Evolutionary conservation across 768 basidiomycete genomes (phyloP), one percentile per base, ranked within the genome.

Genomic region (Xanthoconium stramineum): DNA sequence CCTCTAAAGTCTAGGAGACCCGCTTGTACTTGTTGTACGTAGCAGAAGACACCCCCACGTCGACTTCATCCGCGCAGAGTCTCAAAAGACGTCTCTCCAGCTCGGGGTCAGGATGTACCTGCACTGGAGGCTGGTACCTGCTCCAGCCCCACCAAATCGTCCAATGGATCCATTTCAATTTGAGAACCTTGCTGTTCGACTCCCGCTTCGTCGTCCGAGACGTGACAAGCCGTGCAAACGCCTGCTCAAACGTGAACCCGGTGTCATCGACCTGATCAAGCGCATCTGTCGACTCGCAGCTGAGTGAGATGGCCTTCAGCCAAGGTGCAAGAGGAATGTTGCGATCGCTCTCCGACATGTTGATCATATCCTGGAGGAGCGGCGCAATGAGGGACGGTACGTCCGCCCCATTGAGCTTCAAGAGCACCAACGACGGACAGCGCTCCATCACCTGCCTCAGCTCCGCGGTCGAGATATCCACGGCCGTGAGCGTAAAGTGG

Each of bases 1-100:
- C 9, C 2, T 17, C 11, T n/a, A 13, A 11, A 5, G 9, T 28
- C 55, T 57, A 69, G 2, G 68, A 69, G 10, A 69, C 68, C 10
- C 68, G 69, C 52, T 69, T 69, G 61, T 69, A 69, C 59, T 65
- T 69, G 60, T 69, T 69, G 51, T 69, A 69, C 7, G 67, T 61
- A 0, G 66, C 68, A 3, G 62, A 48, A 28, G 68, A 70, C 39
- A 70, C 68, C 2, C 68, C 68, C 15, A 69, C 67, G n/a, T 69
- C 68, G 3, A 69, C 67, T 6, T 70, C 59, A 2, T 50, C 58
- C 7, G 60, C 61, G 35, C 69, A 70, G 38, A 70, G 10, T 39
- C 19, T 55, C 42, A 30, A 52, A 10, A 69, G 61, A 2, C 62
- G 68, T 19, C 20, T 46, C 60, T 69, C 68, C 55, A 69, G 57